A percentile compares a stretch with the other conserved stretches of the same genome.
These are phyloP conservation scores for Thermothielavioides terrestris DNA, from an alignment of 495 filamentous ascomycete species.

Conservation along the genomic window DNA sequence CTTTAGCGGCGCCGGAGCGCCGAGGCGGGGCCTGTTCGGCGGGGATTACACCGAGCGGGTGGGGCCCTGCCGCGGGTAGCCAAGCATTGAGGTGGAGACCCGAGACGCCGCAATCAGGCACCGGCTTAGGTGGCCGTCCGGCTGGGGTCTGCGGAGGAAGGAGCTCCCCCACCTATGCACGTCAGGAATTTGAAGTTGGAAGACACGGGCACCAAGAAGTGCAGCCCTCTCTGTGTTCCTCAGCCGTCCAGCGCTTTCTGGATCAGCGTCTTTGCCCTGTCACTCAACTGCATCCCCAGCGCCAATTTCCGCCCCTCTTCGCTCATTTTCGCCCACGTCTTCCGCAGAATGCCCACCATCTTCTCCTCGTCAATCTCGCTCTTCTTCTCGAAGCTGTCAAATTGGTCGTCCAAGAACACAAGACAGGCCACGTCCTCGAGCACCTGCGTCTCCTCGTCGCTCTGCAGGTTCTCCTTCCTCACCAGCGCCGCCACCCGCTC, in stretches of 20 bases:
- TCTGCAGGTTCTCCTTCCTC: slow-evolving; percentile 55
- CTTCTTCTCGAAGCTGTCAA: slow-evolving; percentile 59
- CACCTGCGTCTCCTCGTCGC: slow-evolving; percentile 57
- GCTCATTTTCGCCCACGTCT: slow-evolving; percentile 83
- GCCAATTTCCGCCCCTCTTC: slow-evolving; percentile 58
- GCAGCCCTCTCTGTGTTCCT: background rate
- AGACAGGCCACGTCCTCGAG: slow-evolving; percentile 80
- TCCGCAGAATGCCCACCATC: slow-evolving; percentile 60
- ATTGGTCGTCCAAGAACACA: slow-evolving; percentile 78
- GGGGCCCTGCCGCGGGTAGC: background rate
- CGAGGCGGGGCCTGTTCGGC: slow-evolving; percentile 1
- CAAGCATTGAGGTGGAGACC: no score
- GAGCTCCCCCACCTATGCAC: no score
- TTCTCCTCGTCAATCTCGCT: slow-evolving; percentile 60
- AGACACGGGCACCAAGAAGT: no score
- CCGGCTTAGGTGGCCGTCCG: no score
- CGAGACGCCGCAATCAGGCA: no score
- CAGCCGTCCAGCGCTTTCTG: slow-evolving; percentile 47
- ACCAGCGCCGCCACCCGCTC: slow-evolving; percentile 51
- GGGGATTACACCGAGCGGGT: slow-evolving; percentile 8
- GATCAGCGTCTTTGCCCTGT: slow-evolving; percentile 50
- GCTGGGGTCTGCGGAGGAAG: no score
- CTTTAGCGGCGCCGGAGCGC: no score
- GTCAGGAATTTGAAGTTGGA: no score
- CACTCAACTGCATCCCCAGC: slow-evolving; percentile 54